Conservation (phyloP, 2,329 filamentous ascomycete species). For the Nemania abortiva region DNA sequence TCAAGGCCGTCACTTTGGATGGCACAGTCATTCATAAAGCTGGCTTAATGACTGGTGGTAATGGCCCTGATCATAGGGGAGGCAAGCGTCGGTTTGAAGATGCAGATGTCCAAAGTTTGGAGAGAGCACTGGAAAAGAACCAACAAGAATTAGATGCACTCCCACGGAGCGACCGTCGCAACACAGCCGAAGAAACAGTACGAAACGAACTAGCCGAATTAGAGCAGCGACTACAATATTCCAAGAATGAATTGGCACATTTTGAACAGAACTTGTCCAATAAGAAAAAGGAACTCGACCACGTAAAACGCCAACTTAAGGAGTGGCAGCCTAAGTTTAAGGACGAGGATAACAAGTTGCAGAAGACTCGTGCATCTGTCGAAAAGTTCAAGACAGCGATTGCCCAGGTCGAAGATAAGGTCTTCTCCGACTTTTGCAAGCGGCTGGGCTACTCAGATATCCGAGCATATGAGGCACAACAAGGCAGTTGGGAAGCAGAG, state of each 20-base stretch:
- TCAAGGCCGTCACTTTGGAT: constrained; percentile 94
- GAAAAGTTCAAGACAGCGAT: constrained; percentile 72
- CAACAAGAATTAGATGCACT: constrained; percentile 82
- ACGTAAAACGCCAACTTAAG: constrained; percentile 77
- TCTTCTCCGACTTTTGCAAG: constrained; percentile 88
- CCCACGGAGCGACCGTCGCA: constrained; percentile 80
- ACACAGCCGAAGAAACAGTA: constrained; percentile 82
- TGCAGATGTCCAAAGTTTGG: constrained; percentile 86
- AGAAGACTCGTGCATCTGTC: constrained; percentile 65
- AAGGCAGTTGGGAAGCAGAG: constrained; percentile 92
- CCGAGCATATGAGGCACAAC: constrained; percentile 91
- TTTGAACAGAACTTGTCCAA: constrained; percentile 86
- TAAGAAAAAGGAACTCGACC: constrained; percentile 84
- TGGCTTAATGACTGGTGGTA: constrained; percentile 95
- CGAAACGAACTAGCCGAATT: constrained; percentile 83
- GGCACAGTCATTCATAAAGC: constrained; percentile 98
- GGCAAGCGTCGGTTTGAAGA: constrained; percentile 89
- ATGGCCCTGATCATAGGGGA: constrained; percentile 79
- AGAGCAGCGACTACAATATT: constrained; percentile 78
- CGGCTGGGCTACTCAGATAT: constrained; percentile 90
- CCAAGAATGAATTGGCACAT: constrained; percentile 80
- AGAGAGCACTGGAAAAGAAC: constrained; percentile 79
- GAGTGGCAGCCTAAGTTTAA: constrained; percentile 83
- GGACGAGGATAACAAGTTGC: constrained; percentile 76
- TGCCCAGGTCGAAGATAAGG: constrained; percentile 84